Evolutionary conservation across 306 rosid species (phyloP).

Genomic region (Trichosanthes truncata): DNA sequence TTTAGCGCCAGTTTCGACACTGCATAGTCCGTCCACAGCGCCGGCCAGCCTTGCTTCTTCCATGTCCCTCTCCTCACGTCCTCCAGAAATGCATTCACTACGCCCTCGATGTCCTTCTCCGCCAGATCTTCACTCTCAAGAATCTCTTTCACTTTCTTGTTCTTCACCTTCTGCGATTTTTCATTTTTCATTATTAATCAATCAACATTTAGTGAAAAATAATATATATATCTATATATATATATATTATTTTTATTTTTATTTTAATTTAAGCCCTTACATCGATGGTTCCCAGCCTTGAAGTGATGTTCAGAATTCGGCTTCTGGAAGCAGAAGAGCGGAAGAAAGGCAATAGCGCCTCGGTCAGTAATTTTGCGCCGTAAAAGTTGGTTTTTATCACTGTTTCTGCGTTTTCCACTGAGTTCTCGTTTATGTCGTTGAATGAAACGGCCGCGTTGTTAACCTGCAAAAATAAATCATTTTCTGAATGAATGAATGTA

Average conservation of each 20-base stretch:
- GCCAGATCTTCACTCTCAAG: constrained; percentile 22
- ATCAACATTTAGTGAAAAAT: no score
- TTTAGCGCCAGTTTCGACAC: constrained; percentile 76
- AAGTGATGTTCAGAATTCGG: constrained; percentile 70
- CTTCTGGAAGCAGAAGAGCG: constrained; percentile 33
- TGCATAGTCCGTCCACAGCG: constrained; percentile 81
- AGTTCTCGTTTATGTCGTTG: constrained; percentile 51
- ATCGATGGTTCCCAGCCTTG: constrained; percentile 72
- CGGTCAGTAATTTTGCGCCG: constrained; percentile 52
- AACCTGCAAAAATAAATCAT: constrained; percentile 29
- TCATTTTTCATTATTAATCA: neutral
- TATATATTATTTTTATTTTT: no score
- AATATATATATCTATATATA: no score
- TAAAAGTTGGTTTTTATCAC: constrained; percentile 63
- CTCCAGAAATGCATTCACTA: constrained; percentile 32
- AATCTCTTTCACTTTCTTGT: constrained; percentile 23
- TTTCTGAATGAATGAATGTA: no score
- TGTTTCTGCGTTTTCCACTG: constrained; percentile 54
- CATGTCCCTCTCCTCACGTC: constrained; percentile 54
- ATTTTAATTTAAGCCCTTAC: constrained; percentile 21
- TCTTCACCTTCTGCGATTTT: constrained; percentile 43
- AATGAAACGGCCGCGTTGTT: constrained; percentile 79
- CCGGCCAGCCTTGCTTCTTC: constrained; percentile 76
- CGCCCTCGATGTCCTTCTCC: constrained; percentile 39
- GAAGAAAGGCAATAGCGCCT: constrained; percentile 56